phyloP scores from a whole-genome alignment of 2,329 filamentous ascomycete genomes.

The Xylaria sp. region DNA sequence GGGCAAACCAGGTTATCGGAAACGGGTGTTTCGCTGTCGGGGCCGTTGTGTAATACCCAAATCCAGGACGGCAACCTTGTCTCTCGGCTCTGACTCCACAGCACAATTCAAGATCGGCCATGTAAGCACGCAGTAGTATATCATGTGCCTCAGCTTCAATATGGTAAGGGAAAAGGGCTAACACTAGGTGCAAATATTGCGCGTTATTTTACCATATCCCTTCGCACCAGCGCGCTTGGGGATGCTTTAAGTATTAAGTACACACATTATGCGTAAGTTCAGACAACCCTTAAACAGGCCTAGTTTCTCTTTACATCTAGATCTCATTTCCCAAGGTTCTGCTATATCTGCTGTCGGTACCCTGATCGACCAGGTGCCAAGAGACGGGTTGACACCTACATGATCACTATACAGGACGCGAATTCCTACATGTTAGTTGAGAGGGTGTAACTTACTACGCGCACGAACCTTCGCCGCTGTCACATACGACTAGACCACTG shows the following conservation, averaged over 20 bases:
- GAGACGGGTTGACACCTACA: constrained; percentile 15
- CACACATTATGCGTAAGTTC: not conserved
- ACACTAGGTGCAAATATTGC: not conserved
- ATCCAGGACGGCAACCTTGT: constrained; percentile 14
- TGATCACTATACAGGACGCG: constrained; percentile 17
- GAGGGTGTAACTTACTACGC: constrained; percentile 22
- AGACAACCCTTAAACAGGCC: not conserved
- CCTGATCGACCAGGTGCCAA: constrained; percentile 15
- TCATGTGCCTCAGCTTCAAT: not conserved
- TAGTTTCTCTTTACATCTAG: constrained; percentile 4
- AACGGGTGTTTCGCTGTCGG: constrained; percentile 20
- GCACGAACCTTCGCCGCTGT: constrained; percentile 17
- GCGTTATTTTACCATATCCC: not conserved
- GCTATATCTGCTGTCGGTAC: not conserved
- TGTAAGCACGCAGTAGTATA: constrained; percentile 2
- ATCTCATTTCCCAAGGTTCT: not conserved
- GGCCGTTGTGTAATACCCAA: not conserved
- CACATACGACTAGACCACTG: constrained; percentile 18
- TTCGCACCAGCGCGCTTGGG: not conserved
- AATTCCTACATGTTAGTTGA: not conserved
- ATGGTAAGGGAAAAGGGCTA: not conserved
- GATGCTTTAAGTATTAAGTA: not conserved
- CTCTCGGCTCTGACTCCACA: constrained; percentile 8
- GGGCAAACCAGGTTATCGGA: constrained; percentile 31
- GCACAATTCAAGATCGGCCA: not conserved